Base-by-base conservation (phyloP, 768 basidiomycete species). In the Heimioporus sp. region DNA sequence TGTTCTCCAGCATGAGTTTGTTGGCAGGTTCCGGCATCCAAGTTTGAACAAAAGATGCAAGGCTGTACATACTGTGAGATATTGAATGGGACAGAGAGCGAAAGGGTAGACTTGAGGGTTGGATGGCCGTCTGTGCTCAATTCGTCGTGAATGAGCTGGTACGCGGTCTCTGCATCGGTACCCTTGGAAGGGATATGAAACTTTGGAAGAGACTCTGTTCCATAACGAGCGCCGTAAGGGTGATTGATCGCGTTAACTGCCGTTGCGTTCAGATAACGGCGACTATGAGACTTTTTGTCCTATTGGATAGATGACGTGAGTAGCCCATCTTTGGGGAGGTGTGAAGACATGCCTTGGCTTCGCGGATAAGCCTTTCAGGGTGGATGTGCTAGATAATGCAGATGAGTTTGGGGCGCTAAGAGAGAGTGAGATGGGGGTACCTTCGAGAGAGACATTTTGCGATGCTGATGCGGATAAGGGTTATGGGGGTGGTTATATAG, bases 131-230 rank as follows among this genome's bases (percentile, higher is more conserved):
- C 81, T 21, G 83, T 76, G 42, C 70, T 61, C 44, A 85, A 65
- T 70, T 81, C 79, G 72, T 91, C 90, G 54, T 89, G 80, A 37
- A 82, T 78, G 49, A 83, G 74, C 61, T 86, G 67, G 57, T 81
- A 81, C 6, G 79, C 69, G 1, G 65, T 49, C 16, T 86, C 81
- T 2, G 80, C 77, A 39, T 67, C 65, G 15, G 80, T 69, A 3
- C 90, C 90, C 73, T 79, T 83, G 36, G 74, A 72, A 0, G 87
- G 79, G 10, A 91, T 62, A 50, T 73, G 74, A 67, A 78, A 90
- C 65, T 88, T 91, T 15, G 88, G 87, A 47, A 90, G 70, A 17
- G 85, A 76, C n/a, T 62, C 65, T n/a, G 85, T 84, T 15, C 78
- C 79, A 63, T 88, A 89, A 40, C 84, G 80, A 17, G 77, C 80